Evolutionary conservation across 1,284 basidiomycete genomes (phyloP), one percentile per base, ranked within the genome.

Genomic region (Veloboletus limbatus): DNA sequence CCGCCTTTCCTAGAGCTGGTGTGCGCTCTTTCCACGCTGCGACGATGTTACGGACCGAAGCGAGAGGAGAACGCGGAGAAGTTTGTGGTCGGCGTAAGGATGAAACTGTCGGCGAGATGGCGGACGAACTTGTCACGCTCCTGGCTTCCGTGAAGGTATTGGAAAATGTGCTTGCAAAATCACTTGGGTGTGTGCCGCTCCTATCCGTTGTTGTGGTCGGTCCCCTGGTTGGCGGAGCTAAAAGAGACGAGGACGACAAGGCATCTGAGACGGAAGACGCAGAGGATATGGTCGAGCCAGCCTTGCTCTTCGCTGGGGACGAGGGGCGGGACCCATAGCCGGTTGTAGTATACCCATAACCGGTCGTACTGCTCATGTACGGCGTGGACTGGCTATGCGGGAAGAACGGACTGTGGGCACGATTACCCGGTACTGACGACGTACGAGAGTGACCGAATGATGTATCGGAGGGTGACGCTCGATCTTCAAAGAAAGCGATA

Each of bases 31-130:
- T 88, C 88, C 88, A 92, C 4, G 84, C 75, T 0, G 82, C 79
- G 10, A 93, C 84, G 48, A 92, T 83, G 52, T 87, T 91, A 21
- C 85, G 76, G 26, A 92, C 85, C 10, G 82, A 82, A 1, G 79
- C 73, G 13, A 88, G 69, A 2, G 86, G 85, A 5, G 82, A 85
- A 6, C 81, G 76, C 6, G 84, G 81, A 2, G 81, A 79, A 0
- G 72, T 66, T 30, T 68, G 53, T 3, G 81, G 78, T 35, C 79
- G 73, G 26, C 80, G 77, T 13, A 82, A 66, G 16, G 61, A 22
- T 0, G 61, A 68, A 34, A 66, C 58, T 0, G 50, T 52, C 1
- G 60, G 58, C 0, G 60, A 54, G 21, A 66, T 49, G 11, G 43
- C 54, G 9, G 59, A 47, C 2, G 55, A 56, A 27, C 18, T 47